Evolutionary conservation across 1,139 yeast genomes (phyloP), one percentile per base, ranked within the genome.

Genomic region (Lodderomyces pseudojiufengensis): DNA sequence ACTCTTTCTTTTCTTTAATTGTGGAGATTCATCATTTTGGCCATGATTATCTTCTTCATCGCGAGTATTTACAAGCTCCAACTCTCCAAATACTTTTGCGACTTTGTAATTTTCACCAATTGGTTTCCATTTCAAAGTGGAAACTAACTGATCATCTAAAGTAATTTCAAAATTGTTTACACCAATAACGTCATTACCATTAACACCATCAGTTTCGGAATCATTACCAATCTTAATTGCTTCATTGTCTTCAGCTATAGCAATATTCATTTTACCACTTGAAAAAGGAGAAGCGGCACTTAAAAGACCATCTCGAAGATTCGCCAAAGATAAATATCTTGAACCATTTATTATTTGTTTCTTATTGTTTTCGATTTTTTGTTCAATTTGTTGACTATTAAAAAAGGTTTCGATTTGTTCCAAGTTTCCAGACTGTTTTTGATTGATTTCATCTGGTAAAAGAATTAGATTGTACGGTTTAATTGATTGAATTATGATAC

Each of bases 21-120:
- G 18, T 10, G 39, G 31, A n/a, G 20, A 24, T 11, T 14, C 46
- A 10, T 39, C 42, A 9, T 44, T 33, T 43, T 28, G 25, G n/a
- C n/a, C n/a, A n/a, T n/a, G n/a, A 3, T 10, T 3, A 16, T 20
- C 26, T 23, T 15, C 20, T 4, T 4, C 4, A 10, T 32, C 10
- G 9, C 42, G 44, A 27, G 57, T 60, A 38, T 61, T 63, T 30
- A 65, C 70, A 25, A 72, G 59, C 39, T 75, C 78, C 24, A 85
- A 63, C 44, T 77, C 78, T 29, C 97, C 97, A 30, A 73, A 67
- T 4, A 90, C 82, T 49, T 86, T 94, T 0, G 97, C 92, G 26
- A 92, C 81, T 13, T 84, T 72, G 53, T 82, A 85, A 27, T 86
- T 86, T 27, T 87, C 90, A 29, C 85, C 80, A 41, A 84, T 80